Evolutionary conservation across 2,329 filamentous ascomycete species (phyloP), one percentile per base, ranked within the genome.

Genomic region (Cadophora malorum): DNA sequence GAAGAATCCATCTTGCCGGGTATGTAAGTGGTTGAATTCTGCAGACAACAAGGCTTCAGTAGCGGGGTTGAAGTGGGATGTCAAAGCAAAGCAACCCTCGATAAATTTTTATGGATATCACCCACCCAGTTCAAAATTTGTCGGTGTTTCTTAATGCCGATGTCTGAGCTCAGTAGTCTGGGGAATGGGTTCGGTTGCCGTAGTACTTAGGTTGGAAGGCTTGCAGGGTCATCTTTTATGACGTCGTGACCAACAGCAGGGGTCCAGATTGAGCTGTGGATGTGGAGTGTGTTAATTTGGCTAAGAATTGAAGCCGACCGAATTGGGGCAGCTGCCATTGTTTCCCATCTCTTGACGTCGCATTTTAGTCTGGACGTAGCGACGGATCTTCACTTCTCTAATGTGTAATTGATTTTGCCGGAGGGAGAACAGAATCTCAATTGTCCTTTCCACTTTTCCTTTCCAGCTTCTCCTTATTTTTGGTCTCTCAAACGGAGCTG

Each of bases 1-100:
- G 62, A 60, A 21, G 65, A 31, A 33, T 72, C 71, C 70, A 74
- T 73, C 7, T 64, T 64, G 23, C 64, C 63, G 14, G 69, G 67
- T 19, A 67, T 31, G 71, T 66, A 65, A 69, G 62, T 21, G 72
- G 73, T 58, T 33, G 10, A 16, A 19, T 38, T 7, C 28, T 56
- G 31, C 5, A 21, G 55, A 59, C 41, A 45, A 5, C 12, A 19
- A 45, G 23, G 33, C 41, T 45, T 41, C 58, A 31, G 25, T 62
- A 61, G 56, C 63, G 63, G 63, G 66, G 63, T 68, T 67, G 63
- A 49, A 45, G 52, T 67, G 33, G 55, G 60, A 65, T 61, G 45
- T 66, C 16, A 10, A 4, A 31, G 41, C 45, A 5, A 38, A 38
- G 9, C 35, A 10, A 14, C 9, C 2, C 41, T 50, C 59, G 25